Conservation (phyloP, 2,329 filamentous ascomycete species). For the Colletotrichum trifolii region DNA sequence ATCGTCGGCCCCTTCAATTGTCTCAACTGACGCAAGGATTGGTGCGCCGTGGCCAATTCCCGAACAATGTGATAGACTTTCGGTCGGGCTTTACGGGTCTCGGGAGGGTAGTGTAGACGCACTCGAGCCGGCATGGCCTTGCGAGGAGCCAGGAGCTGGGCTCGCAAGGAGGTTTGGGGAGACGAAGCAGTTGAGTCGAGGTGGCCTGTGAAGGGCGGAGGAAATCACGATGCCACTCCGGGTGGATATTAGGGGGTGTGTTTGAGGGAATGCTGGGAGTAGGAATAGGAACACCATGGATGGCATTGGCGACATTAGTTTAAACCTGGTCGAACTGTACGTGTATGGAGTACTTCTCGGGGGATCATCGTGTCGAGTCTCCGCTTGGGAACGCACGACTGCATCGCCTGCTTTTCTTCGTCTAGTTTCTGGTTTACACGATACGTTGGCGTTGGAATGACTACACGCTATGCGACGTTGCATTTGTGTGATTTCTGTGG, state of each 20-base stretch:
- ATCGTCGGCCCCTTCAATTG: conserved; percentile 1
- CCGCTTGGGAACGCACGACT: conserved; percentile 4
- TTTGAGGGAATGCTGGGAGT: too few species aligned
- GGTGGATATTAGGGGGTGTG: not conserved
- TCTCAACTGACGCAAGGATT: conserved; percentile 23
- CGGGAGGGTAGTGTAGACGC: not conserved
- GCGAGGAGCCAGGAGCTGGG: conserved; percentile 8
- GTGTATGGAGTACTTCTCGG: not conserved
- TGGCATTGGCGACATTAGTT: too few species aligned
- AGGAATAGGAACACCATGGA: too few species aligned
- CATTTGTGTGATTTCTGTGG: not conserved
- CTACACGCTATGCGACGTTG: not conserved
- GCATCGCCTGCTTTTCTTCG: conserved; percentile 1
- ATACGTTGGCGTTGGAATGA: not conserved
- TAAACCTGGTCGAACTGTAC: too few species aligned
- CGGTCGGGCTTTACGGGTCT: not conserved
- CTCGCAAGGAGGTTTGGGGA: not conserved
- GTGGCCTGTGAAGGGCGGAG: not conserved
- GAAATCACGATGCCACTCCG: conserved; percentile 9
- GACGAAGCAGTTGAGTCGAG: not conserved
- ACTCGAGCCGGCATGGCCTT: conserved; percentile 8
- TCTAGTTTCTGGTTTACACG: conserved; percentile 3
- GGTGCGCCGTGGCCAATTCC: not conserved
- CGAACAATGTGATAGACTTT: conserved; percentile 24
- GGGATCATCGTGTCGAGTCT: conserved; percentile 3